Evolutionary conservation across 768 basidiomycete species (phyloP), one percentile per base, ranked within the genome.

Genomic region (Lyophyllum shimeji): DNA sequence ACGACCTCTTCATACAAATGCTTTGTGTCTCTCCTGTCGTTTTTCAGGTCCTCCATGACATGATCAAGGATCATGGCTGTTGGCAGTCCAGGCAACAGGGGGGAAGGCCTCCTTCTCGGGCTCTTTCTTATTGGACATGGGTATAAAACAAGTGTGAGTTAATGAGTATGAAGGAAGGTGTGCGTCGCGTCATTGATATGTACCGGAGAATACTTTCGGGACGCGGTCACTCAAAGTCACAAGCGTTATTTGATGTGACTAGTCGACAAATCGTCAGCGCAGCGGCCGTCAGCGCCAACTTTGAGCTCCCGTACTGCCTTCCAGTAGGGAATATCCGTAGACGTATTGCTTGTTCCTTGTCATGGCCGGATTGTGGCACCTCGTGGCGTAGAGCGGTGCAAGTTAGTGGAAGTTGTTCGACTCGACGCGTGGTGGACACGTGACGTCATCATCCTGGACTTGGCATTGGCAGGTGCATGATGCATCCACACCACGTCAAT

Each of bases 1-100:
- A 56, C 46, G 50, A 51, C 21, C 50, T 39, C 20, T 56, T 44
- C 20, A 3, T 34, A 27, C 24, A 44, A 20, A 52, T 52, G 51
- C 42, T 52, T 15, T 18, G 25, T 44, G 29, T 52, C 43, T 52
- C 51, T 12, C 43, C 29, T 20, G 17, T 18, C 15, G 42, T 51
- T 23, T 52, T 52, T 42, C 55, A 56, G 34, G 34, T 37, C 12
- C 4, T 37, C 34, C 34, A 37, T 37, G 34, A 37, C 3, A 37
- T 37, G 34, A 37, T 37, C 34, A 37, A 37, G 12, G 34, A 37
- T 37, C 34, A 37, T 37, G 34, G 34, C 34, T 37, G 34, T 37
- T 37, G 34, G 34, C 34, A 40, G 7, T 37, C 34, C 11, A 37
- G 34, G 34, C 34, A 37, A 37, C 34, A 37, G 34, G 34, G 34